A percentile compares a stretch with the other conserved stretches of the same genome.
These are phyloP conservation scores for Forsythia suspensa DNA, from an alignment of 257 asterid species.

Conservation along the genomic window DNA sequence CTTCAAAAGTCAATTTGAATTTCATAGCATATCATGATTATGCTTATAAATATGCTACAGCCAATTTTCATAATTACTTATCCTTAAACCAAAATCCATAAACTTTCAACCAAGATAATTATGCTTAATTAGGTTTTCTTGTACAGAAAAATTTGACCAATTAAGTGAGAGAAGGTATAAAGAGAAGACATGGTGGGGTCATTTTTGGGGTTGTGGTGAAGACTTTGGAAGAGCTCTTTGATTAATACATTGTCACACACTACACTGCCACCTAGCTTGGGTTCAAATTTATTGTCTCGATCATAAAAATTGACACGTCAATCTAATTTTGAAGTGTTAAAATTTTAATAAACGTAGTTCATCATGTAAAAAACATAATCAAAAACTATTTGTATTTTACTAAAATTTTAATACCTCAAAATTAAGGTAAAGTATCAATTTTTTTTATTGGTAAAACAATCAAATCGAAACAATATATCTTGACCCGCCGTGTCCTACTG, in stretches of 20 bases:
- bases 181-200: constrained; percentile 50
- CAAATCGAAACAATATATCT: too few species aligned
- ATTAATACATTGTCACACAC: constrained; percentile 14
- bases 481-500: too few species aligned
- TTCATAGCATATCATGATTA: not conserved
- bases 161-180: not conserved
- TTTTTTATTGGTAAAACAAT: too few species aligned
- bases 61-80: not conserved
- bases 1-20: not conserved
- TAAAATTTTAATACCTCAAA: too few species aligned
- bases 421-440: too few species aligned
- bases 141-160: constrained; percentile 30
- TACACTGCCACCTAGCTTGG: not conserved
- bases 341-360: too few species aligned
- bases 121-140: not conserved
- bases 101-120: not conserved
- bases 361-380: too few species aligned
- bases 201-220: constrained; percentile 61
- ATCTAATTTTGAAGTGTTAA: too few species aligned
- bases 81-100: not conserved
- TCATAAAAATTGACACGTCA: too few species aligned
- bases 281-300: too few species aligned
- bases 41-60: not conserved
- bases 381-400: too few species aligned
- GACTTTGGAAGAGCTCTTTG: constrained; percentile 52